Base-by-base conservation (phyloP, 2,329 filamentous ascomycete genomes). In the Fusarium incarnatum region DNA sequence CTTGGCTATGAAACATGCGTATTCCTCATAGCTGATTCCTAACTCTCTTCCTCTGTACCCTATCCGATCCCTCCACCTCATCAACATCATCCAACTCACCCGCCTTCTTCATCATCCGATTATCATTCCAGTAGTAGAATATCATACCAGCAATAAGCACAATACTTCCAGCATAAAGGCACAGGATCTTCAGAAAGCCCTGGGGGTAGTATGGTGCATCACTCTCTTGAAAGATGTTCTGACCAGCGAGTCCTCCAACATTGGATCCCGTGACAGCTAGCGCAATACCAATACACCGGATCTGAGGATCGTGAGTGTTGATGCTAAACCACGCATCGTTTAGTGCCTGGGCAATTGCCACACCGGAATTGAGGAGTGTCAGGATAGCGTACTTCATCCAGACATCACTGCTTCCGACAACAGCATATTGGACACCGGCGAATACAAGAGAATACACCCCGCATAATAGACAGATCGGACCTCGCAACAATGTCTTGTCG, bases 81-180 rank as follows among this genome's bases (percentile, higher is more conserved):
- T 30, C 32, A 8, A 13, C 6, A 30, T 23, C 32, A 3, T 34
- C 52, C 16, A 46, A 18, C 22, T 55, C 41, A 20, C 52, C 52
- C 8, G 4, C 27, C 22, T 20, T 62, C 6, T 32, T 27, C 47
- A 63, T 41, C 12, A 9, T 63, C 1, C 47, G 42, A 0, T 63
- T 63, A 1, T 63, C 57, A n/a, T 56, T 47, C 60, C 60, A 63
- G 8, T 63, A 63, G 6, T 55, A 63, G 2, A 62, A 18, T 20
- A 55, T 63, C 60, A 63, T 63, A 3, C 57, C 60, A 7, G 60
- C 32, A 3, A 63, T 53, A 2, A 63, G 60, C 3, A 62, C 11
- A 34, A 63, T 62, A 8, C 60, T 63, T 2, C 25, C 47, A 3
- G 60, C 60, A 12, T 63, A 63, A 8, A 63, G 46, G 12, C 57